Evolutionary conservation across 805 yeast genomes (phyloP), one percentile per base, ranked within the genome.

Genomic region (Huiozyma naganishii): DNA sequence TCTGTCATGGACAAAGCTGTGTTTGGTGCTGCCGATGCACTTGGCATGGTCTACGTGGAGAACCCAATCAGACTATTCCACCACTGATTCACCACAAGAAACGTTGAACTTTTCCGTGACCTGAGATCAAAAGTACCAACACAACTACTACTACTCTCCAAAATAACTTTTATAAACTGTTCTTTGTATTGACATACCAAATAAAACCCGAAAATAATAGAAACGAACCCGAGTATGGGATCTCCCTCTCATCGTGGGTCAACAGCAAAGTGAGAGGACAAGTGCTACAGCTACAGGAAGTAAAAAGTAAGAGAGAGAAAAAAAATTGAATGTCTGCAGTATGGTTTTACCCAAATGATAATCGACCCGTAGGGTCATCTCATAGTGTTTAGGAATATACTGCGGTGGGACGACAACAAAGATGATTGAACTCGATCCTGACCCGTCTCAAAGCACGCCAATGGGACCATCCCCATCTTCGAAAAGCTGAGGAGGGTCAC

Each of bases 321-420:
- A 44, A 48, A 45, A 43, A 17, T 17, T 17, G 62, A 57, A 80
- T 90, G 97, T 90, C 65, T 71, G 95, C 97, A 80, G 87, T 95
- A 90, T 89, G 97, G 97, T 89, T 89, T 85, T 85, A 88, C 97
- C 90, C 96, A 85, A 86, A 79, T 92, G 95, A 82, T 80, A 78
- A 90, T 73, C 59, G 79, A 94, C 79, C 92, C 69, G 76, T 72
- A 63, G 83, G 79, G 82, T 84, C 77, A 83, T 74, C 95, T 74
- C 95, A 94, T 82, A 89, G 90, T 79, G 96, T 87, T 75, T 83
- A 90, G 97, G 97, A 90, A 90, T 90, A 90, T 90, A 95, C 90
- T 78, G 96, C 95, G 72, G 69, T 80, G 74, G 65, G 65, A 65
- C 68, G 75, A 69, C 66, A 61, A 60, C 67, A 69, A 82, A 55